These are phyloP conservation scores for Yamadazyma phyllophila DNA, from an alignment of 805 yeast genomes.

Conservation along the genomic window DNA sequence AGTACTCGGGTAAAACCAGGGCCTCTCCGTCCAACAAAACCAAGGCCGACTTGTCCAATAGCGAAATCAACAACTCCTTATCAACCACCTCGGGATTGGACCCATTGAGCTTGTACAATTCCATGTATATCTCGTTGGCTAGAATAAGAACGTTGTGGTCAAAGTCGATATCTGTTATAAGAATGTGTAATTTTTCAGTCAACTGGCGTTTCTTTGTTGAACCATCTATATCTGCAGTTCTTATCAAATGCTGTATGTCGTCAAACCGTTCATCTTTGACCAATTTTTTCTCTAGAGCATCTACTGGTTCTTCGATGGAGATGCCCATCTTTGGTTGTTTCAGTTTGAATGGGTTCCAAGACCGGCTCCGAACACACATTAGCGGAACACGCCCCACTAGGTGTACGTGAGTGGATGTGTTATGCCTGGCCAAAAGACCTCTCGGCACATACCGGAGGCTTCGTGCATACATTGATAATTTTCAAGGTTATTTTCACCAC, in stretches of 20 bases:
- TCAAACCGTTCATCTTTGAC: slow-evolving; percentile 1
- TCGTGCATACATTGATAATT: not conserved
- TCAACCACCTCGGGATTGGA: not conserved
- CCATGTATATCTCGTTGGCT: slow-evolving; percentile 11
- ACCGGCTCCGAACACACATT: not conserved
- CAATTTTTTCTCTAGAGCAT: not conserved
- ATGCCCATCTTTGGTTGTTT: not conserved
- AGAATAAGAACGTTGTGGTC: slow-evolving; percentile 1
- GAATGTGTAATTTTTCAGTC: slow-evolving; percentile 1
- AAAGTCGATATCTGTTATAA: slow-evolving; percentile 7
- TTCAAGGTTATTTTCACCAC: not conserved
- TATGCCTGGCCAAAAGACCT: too few relatives aligned
- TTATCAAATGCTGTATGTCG: slow-evolving; percentile 12
- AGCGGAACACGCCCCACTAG: not conserved
- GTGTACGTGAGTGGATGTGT: not conserved
- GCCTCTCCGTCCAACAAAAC: not conserved
- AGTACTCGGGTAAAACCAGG: slow-evolving; percentile 24
- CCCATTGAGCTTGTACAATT: slow-evolving; percentile 13
- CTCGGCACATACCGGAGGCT: not conserved
- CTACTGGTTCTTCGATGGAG: slow-evolving; percentile 12
- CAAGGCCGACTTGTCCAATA: slow-evolving; percentile 7
- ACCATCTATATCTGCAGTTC: slow-evolving; percentile 9
- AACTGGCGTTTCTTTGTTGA: slow-evolving; percentile 3
- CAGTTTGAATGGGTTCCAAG: slow-evolving; percentile 4
- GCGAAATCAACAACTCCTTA: not conserved